Evolutionary conservation across 768 basidiomycete species (phyloP), one percentile per base, ranked within the genome.

Genomic region (Agrocybe pediades): DNA sequence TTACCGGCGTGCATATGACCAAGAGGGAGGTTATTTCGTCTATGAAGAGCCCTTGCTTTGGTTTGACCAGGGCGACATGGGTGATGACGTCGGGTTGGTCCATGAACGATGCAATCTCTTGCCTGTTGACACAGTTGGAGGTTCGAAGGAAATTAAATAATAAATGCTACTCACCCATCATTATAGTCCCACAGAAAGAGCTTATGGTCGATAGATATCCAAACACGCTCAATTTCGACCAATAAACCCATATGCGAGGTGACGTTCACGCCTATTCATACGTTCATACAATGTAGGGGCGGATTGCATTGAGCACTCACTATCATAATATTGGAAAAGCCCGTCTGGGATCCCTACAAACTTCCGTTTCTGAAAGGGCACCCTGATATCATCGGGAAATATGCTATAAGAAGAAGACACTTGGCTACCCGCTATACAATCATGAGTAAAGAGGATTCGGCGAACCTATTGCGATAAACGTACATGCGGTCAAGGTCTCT

Each of bases 131-230:
- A 48, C 20, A 40, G 36, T 4, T 23, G n/a, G n/a, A 36, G n/a
- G 13, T 5, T 16, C 36, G 42, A 23, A 36, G 27, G 33, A 39
- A 36, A 27, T 25, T 45, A 13, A 33, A 25, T 9, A 30, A 30
- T 55, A 40, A 24, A 46, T 42, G 15, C 21, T 39, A 75, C 88
- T 51, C 60, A 96, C 95, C 94, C 92, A 61, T 96, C 91, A 29
- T 86, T 74, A 68, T 97, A 99, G 70, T 99, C 94, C 97, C 97
- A 98, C 20, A 99, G 75, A 64, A 97, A 92, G 27, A 99, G 77
- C 62, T 92, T 92, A 69, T 95, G 87, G 72, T 98, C 94, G 53
- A 96, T 89, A 9, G 92, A 89, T 58, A 98, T 89, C 94, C 95
- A 99, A 0, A 90, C 95, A 42, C 94, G 83, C 61, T 96, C 93